Percentiles rank a stretch among this genome's conserved stretches.
These are phyloP conservation scores for Trypanosoma mega DNA, from an alignment of 208 protist genomes.

Conservation along the genomic window DNA sequence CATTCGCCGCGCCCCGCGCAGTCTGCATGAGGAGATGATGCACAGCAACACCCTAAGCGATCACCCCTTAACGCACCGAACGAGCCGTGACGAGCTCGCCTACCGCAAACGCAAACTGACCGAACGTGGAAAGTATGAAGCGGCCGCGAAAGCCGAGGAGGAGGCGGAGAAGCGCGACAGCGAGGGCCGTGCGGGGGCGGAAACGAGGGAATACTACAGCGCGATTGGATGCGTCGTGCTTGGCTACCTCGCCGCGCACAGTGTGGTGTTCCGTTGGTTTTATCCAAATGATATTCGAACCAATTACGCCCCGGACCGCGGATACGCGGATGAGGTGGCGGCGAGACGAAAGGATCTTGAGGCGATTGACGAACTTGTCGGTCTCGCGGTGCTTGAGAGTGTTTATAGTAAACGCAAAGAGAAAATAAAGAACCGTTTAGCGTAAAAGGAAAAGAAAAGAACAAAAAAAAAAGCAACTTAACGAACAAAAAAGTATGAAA, in stretches of 20 bases:
- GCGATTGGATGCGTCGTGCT: constrained; percentile 68
- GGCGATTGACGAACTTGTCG: constrained; percentile 78
- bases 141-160: constrained; percentile 70
- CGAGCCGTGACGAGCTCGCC: constrained; percentile 72
- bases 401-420: constrained; percentile 79
- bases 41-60: constrained; percentile 88
- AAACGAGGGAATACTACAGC: constrained; percentile 84
- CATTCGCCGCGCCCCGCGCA: constrained; percentile 71
- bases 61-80: constrained; percentile 82
- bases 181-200: constrained; percentile 59
- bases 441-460: too few relatives aligned
- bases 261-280: constrained; percentile 76
- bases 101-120: constrained; percentile 86
- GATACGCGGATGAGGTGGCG: constrained; percentile 83
- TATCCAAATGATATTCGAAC: constrained; percentile 79
- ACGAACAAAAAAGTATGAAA: too few relatives aligned
- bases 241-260: constrained; percentile 76
- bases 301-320: constrained; percentile 77
- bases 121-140: constrained; percentile 78
- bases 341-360: constrained; percentile 57
- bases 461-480: too few relatives aligned
- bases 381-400: constrained; percentile 73
- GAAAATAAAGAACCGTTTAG: constrained; percentile 33
- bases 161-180: constrained; percentile 67
- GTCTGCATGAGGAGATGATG: constrained; percentile 78